These are phyloP conservation scores for Huntiella decipiens DNA, from an alignment of 2,329 filamentous ascomycete species.

Conservation along the genomic window DNA sequence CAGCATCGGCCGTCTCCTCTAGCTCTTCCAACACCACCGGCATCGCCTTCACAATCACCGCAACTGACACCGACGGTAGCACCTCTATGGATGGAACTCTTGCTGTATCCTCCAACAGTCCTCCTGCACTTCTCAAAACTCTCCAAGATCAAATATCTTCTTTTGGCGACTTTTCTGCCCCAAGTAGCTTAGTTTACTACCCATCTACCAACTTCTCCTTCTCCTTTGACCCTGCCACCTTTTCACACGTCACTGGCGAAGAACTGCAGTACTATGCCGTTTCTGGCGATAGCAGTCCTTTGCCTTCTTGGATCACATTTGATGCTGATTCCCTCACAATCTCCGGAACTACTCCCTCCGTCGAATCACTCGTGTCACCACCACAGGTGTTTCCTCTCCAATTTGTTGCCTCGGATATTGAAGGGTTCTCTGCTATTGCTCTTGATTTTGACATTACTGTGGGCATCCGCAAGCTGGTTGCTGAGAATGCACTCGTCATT, in stretches of 20 bases:
- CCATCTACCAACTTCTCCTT: slow-evolving; percentile 35
- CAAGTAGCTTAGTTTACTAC: slow-evolving; percentile 37
- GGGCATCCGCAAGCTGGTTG: slow-evolving; percentile 48
- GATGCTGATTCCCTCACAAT: slow-evolving; percentile 45
- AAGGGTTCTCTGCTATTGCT: slow-evolving; percentile 53
- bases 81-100: slow-evolving; percentile 48
- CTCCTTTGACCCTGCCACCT: slow-evolving; percentile 38
- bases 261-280: slow-evolving; percentile 57
- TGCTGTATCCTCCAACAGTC: slow-evolving; percentile 41
- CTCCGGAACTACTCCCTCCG: slow-evolving; percentile 48
- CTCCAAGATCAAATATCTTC: slow-evolving; percentile 36
- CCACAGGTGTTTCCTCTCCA: slow-evolving; percentile 55
- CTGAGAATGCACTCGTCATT: slow-evolving; percentile 35
- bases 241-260: slow-evolving; percentile 30
- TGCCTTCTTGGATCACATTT: slow-evolving; percentile 75
- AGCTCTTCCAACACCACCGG: slow-evolving; percentile 32
- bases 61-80: slow-evolving; percentile 46
- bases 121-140: slow-evolving; percentile 35
- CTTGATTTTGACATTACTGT: slow-evolving; percentile 54
- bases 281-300: slow-evolving; percentile 56
- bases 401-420: slow-evolving; percentile 59
- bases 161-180: slow-evolving; percentile 40
- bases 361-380: slow-evolving; percentile 41
- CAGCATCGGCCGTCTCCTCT: slow-evolving; percentile 26
- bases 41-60: slow-evolving; percentile 45